Percentiles rank a stretch among this genome's conserved stretches.
Conservation (phyloP, 441 rosid species). For the Manihot esculenta region DNA sequence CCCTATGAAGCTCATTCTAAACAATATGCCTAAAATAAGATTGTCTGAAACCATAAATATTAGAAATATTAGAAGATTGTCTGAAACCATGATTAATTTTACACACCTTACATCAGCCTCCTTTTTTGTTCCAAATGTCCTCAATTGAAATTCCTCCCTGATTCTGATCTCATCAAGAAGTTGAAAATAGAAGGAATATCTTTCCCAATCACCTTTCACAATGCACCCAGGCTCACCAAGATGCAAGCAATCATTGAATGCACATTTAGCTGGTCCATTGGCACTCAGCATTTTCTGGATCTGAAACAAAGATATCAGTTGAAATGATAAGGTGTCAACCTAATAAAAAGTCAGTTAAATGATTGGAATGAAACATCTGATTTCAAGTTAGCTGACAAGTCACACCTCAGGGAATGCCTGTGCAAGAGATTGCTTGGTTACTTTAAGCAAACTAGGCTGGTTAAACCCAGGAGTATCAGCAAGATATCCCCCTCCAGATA, state of each 20-base stretch:
- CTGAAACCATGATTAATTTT: neutral
- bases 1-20: neutral
- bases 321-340: neutral
- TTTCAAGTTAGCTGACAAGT: slow-evolving; percentile 7
- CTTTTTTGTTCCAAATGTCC: slow-evolving; percentile 83
- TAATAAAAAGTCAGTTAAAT: neutral
- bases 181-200: slow-evolving; percentile 72
- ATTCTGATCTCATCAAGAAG: slow-evolving; percentile 81
- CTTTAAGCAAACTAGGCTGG: slow-evolving; percentile 87
- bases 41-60: neutral
- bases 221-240: slow-evolving; percentile 84
- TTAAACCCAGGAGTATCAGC: slow-evolving; percentile 98
- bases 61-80: too few species aligned
- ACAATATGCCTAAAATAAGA: neutral
- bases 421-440: slow-evolving; percentile 83
- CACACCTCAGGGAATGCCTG: slow-evolving; percentile 86
- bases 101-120: slow-evolving; percentile 81
- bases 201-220: slow-evolving; percentile 79
- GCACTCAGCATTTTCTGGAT: slow-evolving; percentile 42
- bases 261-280: slow-evolving; percentile 50
- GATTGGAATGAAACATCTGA: slow-evolving; percentile 5
- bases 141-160: slow-evolving; percentile 82
- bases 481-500: slow-evolving; percentile 77
- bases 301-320: slow-evolving; percentile 32
- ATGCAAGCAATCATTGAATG: slow-evolving; percentile 84